Conservation (phyloP, 129 eudicot genomes). For the Artemisia tridentata region DNA sequence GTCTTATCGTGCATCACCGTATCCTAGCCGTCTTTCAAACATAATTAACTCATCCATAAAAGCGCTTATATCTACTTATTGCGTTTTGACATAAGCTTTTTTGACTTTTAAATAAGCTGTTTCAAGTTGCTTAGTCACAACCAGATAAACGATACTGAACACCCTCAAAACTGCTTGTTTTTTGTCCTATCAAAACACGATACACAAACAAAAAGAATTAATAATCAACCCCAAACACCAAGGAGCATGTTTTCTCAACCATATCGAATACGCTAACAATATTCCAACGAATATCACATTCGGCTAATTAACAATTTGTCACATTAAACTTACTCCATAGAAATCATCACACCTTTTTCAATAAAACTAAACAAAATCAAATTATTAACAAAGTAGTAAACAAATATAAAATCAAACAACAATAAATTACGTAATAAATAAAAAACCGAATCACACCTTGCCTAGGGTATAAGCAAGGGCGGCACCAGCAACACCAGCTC, state of each 20-base stretch:
- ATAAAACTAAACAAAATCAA: background rate
- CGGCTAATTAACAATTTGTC: slow-evolving; percentile 1
- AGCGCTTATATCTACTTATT: background rate
- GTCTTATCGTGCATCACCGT: background rate
- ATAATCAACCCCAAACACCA: too few relatives aligned
- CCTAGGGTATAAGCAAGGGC: slow-evolving; percentile 65
- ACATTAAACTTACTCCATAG: background rate
- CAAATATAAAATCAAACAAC: background rate
- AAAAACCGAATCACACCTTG: slow-evolving; percentile 40
- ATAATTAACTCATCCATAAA: background rate
- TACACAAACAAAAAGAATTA: too few relatives aligned
- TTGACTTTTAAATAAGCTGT: too few relatives aligned
- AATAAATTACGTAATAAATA: background rate
- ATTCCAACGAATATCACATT: slow-evolving; percentile 14
- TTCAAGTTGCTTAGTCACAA: too few relatives aligned
- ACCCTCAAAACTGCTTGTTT: background rate
- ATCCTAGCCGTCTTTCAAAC: background rate
- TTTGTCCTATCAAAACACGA: too few relatives aligned
- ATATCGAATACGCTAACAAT: slow-evolving; percentile 20
- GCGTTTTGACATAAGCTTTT: too few relatives aligned
- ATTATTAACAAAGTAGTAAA: too few relatives aligned
- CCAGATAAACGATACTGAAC: too few relatives aligned
- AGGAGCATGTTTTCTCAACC: background rate
- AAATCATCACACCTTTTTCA: slow-evolving; percentile 15
- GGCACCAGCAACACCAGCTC: slow-evolving; percentile 75